A percentile compares a stretch with the other conserved stretches of the same genome.
Conservation (phyloP, 352 stramenopile genomes). For the Phytophthora aleatoria region DNA sequence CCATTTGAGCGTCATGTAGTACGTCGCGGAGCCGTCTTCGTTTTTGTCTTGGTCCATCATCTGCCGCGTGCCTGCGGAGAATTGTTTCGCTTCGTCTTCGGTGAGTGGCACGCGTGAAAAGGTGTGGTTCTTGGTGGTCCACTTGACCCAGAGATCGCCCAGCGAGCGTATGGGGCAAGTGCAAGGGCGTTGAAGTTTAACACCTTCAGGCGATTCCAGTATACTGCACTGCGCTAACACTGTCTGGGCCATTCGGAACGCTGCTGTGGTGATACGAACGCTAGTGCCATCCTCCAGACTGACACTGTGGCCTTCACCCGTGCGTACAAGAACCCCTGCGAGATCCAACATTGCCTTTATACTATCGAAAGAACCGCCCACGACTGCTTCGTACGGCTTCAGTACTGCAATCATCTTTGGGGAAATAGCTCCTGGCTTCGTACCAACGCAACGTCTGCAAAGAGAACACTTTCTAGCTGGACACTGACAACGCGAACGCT, state of each 20-base stretch:
- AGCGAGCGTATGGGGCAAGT: constrained; percentile 76
- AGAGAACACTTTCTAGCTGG: constrained; percentile 82
- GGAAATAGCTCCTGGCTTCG: constrained; percentile 57
- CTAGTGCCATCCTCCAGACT: constrained; percentile 29
- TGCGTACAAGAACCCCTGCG: constrained; percentile 49
- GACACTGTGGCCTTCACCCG: constrained; percentile 56
- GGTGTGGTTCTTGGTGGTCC: constrained; percentile 78
- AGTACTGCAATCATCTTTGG: constrained; percentile 70
- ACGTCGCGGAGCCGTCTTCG: constrained; percentile 50
- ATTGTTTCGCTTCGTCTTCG: constrained; percentile 63
- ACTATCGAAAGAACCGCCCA: constrained; percentile 32
- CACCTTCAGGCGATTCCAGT: constrained; percentile 56
- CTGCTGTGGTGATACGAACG: constrained; percentile 53
- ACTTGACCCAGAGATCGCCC: constrained; percentile 82
- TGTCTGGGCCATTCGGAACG: constrained; percentile 63
- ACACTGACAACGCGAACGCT: constrained; percentile 79
- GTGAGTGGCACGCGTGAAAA: constrained; percentile 68
- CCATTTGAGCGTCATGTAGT: constrained; percentile 88
- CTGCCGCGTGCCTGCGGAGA: constrained; percentile 75
- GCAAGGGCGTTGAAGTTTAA: constrained; percentile 71
- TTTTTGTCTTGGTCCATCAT: constrained; percentile 77
- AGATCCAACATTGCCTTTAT: constrained; percentile 46
- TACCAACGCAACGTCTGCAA: constrained; percentile 71
- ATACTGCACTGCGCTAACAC: constrained; percentile 79
- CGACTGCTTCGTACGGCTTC: constrained; percentile 41